Conservation (phyloP, 345 rosid genomes). For the Eucalyptus sideroxylon region DNA sequence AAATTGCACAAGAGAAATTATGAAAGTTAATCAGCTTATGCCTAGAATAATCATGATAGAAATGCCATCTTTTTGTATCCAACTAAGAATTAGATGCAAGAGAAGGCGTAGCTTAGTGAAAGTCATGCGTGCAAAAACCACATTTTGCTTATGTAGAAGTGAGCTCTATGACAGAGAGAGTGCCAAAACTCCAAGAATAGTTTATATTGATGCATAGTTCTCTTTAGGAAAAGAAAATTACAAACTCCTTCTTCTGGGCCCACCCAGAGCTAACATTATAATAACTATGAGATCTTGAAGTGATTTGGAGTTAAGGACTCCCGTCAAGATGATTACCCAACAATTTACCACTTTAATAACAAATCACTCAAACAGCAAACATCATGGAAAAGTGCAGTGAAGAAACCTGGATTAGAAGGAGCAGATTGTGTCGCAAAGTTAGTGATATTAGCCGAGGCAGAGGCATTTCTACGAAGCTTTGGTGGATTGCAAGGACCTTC, state of each 20-base stretch:
- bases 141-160: background rate
- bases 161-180: background rate
- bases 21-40: background rate
- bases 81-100: background rate
- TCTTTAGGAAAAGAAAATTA: background rate
- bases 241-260: background rate
- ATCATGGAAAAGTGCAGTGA: background rate
- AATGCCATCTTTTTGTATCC: background rate
- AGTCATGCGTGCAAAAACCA: background rate
- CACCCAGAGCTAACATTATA: background rate
- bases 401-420: constrained; percentile 41
- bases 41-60: background rate
- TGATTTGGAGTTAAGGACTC: background rate
- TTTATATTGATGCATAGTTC: background rate
- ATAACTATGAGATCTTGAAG: background rate
- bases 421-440: constrained; percentile 22
- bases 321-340: background rate
- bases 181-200: background rate
- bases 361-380: background rate
- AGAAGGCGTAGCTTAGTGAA: background rate
- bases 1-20: background rate
- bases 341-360: background rate
- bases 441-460: constrained; percentile 56
- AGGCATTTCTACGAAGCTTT: constrained; percentile 61
- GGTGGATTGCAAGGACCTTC: constrained; percentile 36